These are phyloP conservation scores for Wickerhamomyces tratensis DNA, from an alignment of 805 yeast species.

Conservation along the genomic window DNA sequence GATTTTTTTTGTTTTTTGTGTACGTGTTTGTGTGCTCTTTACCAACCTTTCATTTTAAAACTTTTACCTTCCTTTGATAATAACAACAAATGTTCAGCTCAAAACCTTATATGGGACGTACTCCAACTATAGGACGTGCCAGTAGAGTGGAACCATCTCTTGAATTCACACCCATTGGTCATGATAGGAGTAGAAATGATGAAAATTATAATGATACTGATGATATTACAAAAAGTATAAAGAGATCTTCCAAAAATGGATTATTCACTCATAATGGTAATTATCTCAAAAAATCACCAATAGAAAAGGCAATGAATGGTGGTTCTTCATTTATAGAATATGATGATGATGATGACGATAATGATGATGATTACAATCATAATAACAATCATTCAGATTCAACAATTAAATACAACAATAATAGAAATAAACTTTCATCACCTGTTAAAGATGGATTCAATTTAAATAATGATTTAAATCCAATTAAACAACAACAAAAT, in stretches of 20 bases:
- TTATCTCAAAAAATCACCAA: background rate
- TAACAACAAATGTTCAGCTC: background rate
- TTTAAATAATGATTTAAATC: constrained; percentile 18
- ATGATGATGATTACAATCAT: constrained; percentile 13
- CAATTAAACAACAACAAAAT: constrained; percentile 21
- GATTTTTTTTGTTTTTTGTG: no score
- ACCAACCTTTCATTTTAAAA: no score
- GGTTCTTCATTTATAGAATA: constrained; percentile 18
- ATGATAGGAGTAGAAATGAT: background rate
- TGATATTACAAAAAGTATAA: background rate
- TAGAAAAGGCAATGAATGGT: constrained; percentile 6
- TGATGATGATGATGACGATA: constrained; percentile 13
- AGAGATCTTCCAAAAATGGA: background rate
- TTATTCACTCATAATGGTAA: no score
- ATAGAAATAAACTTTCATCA: constrained; percentile 4
- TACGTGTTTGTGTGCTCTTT: no score
- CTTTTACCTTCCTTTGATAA: no score
- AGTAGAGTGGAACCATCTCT: background rate
- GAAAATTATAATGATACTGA: background rate
- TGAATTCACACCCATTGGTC: background rate
- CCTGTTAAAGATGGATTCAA: constrained; percentile 6
- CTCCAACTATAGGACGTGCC: background rate
- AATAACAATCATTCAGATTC: constrained; percentile 8
- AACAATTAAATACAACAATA: background rate
- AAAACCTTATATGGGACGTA: background rate